These are phyloP conservation scores for Metarhizium anisopliae DNA, from an alignment of 2,329 filamentous ascomycete species.

Conservation along the genomic window DNA sequence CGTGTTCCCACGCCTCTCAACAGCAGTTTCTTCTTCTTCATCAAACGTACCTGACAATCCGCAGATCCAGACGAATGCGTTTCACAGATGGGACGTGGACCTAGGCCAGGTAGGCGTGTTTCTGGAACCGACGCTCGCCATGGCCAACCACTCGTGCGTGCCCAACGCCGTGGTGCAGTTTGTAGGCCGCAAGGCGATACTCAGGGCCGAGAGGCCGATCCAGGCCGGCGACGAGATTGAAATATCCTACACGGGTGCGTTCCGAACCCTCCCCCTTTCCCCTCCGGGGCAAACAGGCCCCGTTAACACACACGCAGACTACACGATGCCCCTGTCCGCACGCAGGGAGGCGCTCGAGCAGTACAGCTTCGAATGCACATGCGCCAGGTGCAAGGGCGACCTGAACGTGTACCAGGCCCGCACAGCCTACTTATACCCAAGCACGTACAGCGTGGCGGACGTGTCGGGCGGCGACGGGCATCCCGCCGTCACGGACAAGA, in stretches of 20 bases:
- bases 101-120: slow-evolving; percentile 45
- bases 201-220: slow-evolving; percentile 42
- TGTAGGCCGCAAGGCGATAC: slow-evolving; percentile 37
- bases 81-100: slow-evolving; percentile 46
- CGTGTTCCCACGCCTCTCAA: not conserved
- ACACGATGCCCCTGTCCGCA: slow-evolving; percentile 32
- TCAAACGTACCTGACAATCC: not conserved
- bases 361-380: slow-evolving; percentile 46
- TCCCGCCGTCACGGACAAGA: slow-evolving; percentile 13
- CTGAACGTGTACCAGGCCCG: slow-evolving; percentile 44
- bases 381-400: slow-evolving; percentile 39
- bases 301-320: slow-evolving; percentile 27
- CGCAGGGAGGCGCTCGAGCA: slow-evolving; percentile 33
- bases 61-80: slow-evolving; percentile 54
- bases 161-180: slow-evolving; percentile 53
- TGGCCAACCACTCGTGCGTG: slow-evolving; percentile 54
- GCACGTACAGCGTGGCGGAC: slow-evolving; percentile 35
- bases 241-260: slow-evolving; percentile 52
- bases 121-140: slow-evolving; percentile 45
- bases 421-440: slow-evolving; percentile 25
- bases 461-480: slow-evolving; percentile 19
- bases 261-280: not conserved
- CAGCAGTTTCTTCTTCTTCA: not conserved
- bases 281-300: not conserved
- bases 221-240: slow-evolving; percentile 45